Evolutionary conservation across 1,284 basidiomycete species (phyloP).

Genomic region (Ceratobasidium sp.): DNA sequence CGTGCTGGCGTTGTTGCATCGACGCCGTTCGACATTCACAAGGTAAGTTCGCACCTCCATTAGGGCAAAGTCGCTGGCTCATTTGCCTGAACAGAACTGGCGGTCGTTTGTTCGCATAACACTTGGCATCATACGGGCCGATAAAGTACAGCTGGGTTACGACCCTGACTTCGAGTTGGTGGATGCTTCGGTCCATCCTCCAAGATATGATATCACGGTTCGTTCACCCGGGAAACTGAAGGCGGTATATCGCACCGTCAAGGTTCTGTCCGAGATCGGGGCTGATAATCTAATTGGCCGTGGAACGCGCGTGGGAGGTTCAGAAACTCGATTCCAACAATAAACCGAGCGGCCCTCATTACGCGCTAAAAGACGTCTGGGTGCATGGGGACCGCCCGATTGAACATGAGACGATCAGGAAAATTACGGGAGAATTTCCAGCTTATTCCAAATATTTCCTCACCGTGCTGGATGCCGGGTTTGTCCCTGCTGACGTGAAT

Average conservation of each 20-base stretch:
- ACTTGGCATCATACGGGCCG: neutral
- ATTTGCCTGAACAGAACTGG: neutral
- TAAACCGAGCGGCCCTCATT: neutral
- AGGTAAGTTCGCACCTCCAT: neutral
- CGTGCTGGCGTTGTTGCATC: neutral
- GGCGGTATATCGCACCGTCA: neutral
- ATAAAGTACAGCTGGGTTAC: neutral
- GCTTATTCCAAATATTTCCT: neutral
- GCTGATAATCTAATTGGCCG: neutral
- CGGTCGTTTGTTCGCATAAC: neutral
- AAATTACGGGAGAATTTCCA: neutral
- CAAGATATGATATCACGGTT: neutral
- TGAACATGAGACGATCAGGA: neutral
- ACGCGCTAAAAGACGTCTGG: constrained; percentile 17
- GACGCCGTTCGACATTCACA: neutral
- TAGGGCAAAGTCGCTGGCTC: neutral
- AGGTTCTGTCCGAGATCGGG: neutral
- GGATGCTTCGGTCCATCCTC: neutral
- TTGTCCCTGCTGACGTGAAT: neutral
- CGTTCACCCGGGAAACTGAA: neutral
- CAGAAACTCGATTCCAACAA: neutral
- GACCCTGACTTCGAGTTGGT: neutral
- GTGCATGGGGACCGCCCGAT: neutral
- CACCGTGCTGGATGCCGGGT: neutral
- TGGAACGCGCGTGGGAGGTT: constrained; percentile 20